These are phyloP conservation scores for Raffaelea albimanens DNA, from an alignment of 2,329 filamentous ascomycete genomes.

Conservation along the genomic window DNA sequence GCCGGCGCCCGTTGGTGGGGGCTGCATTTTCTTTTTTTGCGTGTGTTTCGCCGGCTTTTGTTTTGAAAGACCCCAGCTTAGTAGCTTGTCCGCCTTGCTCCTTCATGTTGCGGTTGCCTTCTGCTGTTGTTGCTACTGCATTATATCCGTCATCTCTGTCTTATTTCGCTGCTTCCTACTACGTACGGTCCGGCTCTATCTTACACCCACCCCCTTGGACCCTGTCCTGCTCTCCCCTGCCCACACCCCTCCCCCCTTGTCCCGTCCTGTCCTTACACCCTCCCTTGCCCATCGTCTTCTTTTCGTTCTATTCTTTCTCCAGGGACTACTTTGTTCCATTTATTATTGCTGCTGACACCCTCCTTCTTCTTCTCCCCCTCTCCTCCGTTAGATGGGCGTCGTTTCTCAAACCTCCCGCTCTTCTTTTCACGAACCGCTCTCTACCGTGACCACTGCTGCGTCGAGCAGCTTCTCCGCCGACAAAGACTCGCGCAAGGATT, in stretches of 20 bases:
- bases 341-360: no score
- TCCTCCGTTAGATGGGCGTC: slow-evolving; percentile 39
- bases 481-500: slow-evolving; percentile 6
- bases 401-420: slow-evolving; percentile 20
- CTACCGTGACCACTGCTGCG: slow-evolving; percentile 3
- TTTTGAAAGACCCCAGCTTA: no score
- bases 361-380: slow-evolving; percentile 1
- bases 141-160: no score
- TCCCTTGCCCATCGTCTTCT: neutral
- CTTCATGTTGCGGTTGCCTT: no score
- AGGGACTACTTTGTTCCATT: no score
- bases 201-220: neutral
- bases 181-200: neutral
- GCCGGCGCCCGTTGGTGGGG: no score
- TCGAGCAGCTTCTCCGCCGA: slow-evolving; percentile 2
- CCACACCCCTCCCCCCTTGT: neutral
- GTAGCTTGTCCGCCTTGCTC: no score
- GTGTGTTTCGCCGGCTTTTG: no score
- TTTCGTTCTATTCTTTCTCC: neutral
- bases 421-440: slow-evolving; percentile 15
- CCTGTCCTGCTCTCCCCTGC: neutral
- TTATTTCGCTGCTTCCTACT: neutral
- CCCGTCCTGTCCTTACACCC: neutral
- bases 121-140: no score
- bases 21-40: no score